Conservation (phyloP, 306 rosid genomes). For the Amphicarpaea edgeworthii region DNA sequence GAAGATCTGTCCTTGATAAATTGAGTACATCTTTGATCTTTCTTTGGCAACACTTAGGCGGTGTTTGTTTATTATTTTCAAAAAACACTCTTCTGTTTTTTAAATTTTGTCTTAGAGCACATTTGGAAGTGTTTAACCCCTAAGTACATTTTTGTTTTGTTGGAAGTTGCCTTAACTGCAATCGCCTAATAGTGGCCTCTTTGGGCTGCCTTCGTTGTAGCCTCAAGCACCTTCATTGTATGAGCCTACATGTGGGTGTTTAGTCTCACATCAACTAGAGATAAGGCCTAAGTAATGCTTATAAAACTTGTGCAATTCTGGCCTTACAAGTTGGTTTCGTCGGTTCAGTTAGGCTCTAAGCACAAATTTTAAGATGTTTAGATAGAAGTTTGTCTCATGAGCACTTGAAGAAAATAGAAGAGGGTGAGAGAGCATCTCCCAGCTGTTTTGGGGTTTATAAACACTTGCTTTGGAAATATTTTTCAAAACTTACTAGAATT, state of each 20-base stretch:
- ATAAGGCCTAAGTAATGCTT: background rate
- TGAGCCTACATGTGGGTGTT: no score
- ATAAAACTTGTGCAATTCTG: background rate
- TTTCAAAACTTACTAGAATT: background rate
- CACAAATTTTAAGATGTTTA: background rate
- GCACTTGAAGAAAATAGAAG: background rate
- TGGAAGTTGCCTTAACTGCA: background rate
- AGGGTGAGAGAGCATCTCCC: background rate
- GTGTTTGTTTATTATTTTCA: background rate
- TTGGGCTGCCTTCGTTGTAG: background rate
- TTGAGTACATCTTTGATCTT: slow-evolving; percentile 10
- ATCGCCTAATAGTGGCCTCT: background rate
- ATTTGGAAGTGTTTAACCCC: background rate
- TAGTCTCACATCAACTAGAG: background rate
- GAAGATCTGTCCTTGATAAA: background rate
- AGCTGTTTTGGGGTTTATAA: background rate
- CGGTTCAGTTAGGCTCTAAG: background rate
- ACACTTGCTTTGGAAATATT: background rate
- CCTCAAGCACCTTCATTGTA: background rate
- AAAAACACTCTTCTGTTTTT: background rate
- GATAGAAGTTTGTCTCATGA: background rate
- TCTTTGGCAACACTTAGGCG: background rate
- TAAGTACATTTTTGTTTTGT: background rate
- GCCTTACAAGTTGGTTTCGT: background rate
- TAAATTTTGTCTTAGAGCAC: background rate